Evolutionary conservation across 2,329 filamentous ascomycete species (phyloP).

Genomic region (Aspergillus novoparasiticus): DNA sequence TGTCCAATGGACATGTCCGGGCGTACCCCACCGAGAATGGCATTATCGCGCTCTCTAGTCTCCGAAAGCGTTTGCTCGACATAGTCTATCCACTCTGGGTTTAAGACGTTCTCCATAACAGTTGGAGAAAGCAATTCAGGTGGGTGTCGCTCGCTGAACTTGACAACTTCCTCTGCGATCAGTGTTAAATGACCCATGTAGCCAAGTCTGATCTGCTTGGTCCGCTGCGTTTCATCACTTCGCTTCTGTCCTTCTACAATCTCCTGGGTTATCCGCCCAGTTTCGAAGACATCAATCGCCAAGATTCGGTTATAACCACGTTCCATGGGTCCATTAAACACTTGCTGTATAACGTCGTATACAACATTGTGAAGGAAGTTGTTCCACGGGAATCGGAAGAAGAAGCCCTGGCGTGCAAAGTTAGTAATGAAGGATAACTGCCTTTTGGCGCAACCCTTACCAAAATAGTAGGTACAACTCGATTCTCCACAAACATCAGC

Average conservation of each 20-base stretch:
- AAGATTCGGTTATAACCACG: constrained; percentile 88
- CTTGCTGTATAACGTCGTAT: constrained; percentile 97
- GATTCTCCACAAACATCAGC: constrained; percentile 92
- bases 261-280: constrained; percentile 82
- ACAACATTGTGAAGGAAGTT: constrained; percentile 99
- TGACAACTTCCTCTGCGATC: constrained; percentile 97
- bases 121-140: constrained; percentile 81
- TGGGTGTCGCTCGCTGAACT: constrained; percentile 93
- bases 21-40: constrained; percentile 92
- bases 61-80: constrained; percentile 91
- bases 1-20: constrained; percentile 87
- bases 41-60: constrained; percentile 93
- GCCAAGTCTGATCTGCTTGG: constrained; percentile 86
- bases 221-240: constrained; percentile 81
- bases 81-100: constrained; percentile 89
- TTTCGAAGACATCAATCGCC: constrained; percentile 90
- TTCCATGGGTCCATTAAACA: constrained; percentile 98
- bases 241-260: constrained; percentile 88
- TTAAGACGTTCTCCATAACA: constrained; percentile 86
- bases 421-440: constrained; percentile 7
- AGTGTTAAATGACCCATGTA: constrained; percentile 98
- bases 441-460: constrained; percentile 56
- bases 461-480: constrained; percentile 91
- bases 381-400: constrained; percentile 98
- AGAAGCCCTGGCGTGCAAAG: constrained; percentile 72